Evolutionary conservation across 805 yeast genomes (phyloP).

Genomic region (Groenewaldozyma salmanticensis): DNA sequence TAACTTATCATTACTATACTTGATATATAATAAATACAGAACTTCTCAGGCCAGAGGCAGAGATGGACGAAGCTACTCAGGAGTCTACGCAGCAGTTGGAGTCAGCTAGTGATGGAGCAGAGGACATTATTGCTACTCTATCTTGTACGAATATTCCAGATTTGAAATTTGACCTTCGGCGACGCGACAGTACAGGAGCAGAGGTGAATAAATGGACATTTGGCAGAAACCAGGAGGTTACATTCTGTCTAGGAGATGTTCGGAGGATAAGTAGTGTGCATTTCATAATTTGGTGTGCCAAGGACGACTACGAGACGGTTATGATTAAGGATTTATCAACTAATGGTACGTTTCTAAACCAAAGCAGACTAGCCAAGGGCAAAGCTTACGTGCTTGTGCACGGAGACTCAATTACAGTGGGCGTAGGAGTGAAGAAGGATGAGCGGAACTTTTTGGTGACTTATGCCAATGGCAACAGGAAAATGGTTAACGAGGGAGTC

Average conservation of each 20-base stretch:
- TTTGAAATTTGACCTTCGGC: slow-evolving; percentile 1
- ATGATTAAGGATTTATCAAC: slow-evolving; percentile 40
- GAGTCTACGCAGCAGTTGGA: slow-evolving; percentile 7
- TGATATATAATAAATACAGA: too few species aligned
- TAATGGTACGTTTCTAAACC: slow-evolving; percentile 86
- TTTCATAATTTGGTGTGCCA: slow-evolving; percentile 46
- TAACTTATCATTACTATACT: too few species aligned
- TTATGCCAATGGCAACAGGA: slow-evolving; percentile 27
- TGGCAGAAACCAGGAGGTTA: slow-evolving; percentile 66
- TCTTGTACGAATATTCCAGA: slow-evolving; percentile 11
- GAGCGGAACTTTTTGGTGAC: slow-evolving; percentile 40
- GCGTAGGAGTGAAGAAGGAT: slow-evolving; percentile 73
- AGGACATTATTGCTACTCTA: slow-evolving; percentile 12
- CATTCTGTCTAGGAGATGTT: slow-evolving; percentile 50
- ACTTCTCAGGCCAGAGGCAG: too few species aligned
- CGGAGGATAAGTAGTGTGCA: slow-evolving; percentile 69
- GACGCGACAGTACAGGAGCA: slow-evolving; percentile 2
- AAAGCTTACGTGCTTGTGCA: slow-evolving; percentile 74
- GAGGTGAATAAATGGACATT: slow-evolving; percentile 42
- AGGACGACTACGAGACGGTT: slow-evolving; percentile 20
- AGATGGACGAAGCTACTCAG: slow-evolving; percentile 11
- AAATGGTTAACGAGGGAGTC: slow-evolving; percentile 39
- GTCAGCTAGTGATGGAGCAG: neutral
- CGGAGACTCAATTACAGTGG: slow-evolving; percentile 90
- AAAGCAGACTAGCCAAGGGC: slow-evolving; percentile 59